phyloP scores from a whole-genome alignment of 2,329 filamentous ascomycete genomes.

The Botrytis paeoniae region DNA sequence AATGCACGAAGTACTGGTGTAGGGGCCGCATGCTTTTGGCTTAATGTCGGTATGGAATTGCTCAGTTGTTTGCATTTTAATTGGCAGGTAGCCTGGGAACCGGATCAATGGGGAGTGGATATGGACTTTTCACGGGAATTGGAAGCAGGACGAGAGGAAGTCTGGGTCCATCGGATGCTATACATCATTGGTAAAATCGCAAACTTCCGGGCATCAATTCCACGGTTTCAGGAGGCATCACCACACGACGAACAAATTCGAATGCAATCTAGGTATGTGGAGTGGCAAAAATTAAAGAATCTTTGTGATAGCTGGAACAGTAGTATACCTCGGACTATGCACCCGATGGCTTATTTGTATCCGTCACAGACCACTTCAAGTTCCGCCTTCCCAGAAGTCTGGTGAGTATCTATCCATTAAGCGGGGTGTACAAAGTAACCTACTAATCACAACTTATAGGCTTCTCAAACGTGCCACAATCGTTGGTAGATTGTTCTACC shows the following conservation, averaged over 20 bases:
- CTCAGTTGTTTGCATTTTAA: slow-evolving; percentile 83
- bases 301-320: slow-evolving; percentile 82
- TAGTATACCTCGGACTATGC: slow-evolving; percentile 79
- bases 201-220: slow-evolving; percentile 74
- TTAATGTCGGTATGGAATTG: slow-evolving; percentile 89
- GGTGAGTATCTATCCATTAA: slow-evolving; percentile 50
- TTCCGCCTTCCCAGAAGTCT: slow-evolving; percentile 82
- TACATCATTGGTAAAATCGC: slow-evolving; percentile 85
- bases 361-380: slow-evolving; percentile 63
- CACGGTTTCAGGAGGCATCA: slow-evolving; percentile 57
- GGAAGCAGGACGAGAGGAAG: slow-evolving; percentile 66
- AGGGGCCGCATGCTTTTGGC: slow-evolving; percentile 88
- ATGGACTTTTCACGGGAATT: slow-evolving; percentile 63
- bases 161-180: slow-evolving; percentile 85
- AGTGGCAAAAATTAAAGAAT: slow-evolving; percentile 79
- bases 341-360: slow-evolving; percentile 74
- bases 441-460: slow-evolving; percentile 48
- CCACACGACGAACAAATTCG: slow-evolving; percentile 62
- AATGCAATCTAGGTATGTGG: slow-evolving; percentile 61
- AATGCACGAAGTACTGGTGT: slow-evolving; percentile 74
- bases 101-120: slow-evolving; percentile 84
- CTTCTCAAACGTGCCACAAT: slow-evolving; percentile 79
- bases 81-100: slow-evolving; percentile 84
- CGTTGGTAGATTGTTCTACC: slow-evolving; percentile 82
- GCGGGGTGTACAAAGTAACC: slow-evolving; percentile 20